A percentile compares a stretch with the other conserved stretches of the same genome.
Conservation (phyloP, 2,329 filamentous ascomycete genomes). For the Emericellopsis cladophorae region DNA sequence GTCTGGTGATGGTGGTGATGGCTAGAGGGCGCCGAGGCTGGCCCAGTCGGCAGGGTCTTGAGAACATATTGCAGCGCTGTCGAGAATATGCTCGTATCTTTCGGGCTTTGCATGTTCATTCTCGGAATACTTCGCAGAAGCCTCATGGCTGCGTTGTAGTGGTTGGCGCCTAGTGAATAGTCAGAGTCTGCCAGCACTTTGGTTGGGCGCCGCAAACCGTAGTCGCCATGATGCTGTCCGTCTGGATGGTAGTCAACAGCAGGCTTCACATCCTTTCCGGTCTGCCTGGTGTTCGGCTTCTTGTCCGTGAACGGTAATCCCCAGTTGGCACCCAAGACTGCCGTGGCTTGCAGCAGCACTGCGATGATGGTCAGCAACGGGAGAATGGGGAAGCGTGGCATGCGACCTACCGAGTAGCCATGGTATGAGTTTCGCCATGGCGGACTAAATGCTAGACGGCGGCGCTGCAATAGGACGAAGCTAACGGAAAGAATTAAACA, state of each 20-base stretch:
- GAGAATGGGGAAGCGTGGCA: slow-evolving; percentile 1
- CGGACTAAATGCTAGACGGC: slow-evolving; percentile 17
- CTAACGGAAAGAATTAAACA: background rate
- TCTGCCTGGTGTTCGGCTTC: background rate
- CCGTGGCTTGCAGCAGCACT: slow-evolving; percentile 35
- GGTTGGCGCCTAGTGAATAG: slow-evolving; percentile 31
- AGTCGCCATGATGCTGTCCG: background rate
- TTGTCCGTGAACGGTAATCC: slow-evolving; percentile 1
- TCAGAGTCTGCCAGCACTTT: background rate
- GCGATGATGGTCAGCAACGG: slow-evolving; percentile 5
- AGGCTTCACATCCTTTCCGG: background rate
- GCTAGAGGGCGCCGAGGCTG: slow-evolving; percentile 31
- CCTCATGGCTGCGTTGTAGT: slow-evolving; percentile 36
- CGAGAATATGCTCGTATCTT: slow-evolving; percentile 29
- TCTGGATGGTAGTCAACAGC: slow-evolving; percentile 3
- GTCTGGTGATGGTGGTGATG: slow-evolving; percentile 11
- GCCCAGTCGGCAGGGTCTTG: slow-evolving; percentile 36
- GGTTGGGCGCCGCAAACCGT: background rate
- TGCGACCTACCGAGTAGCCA: slow-evolving; percentile 28
- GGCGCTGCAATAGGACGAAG: slow-evolving; percentile 7
- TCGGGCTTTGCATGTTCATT: slow-evolving; percentile 27
- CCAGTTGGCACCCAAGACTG: slow-evolving; percentile 20
- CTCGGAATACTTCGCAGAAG: slow-evolving; percentile 37
- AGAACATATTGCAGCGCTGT: slow-evolving; percentile 28
- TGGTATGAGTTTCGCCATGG: slow-evolving; percentile 12